Conservation (phyloP, 1,284 basidiomycete species). For the Lentinus polychrous region DNA sequence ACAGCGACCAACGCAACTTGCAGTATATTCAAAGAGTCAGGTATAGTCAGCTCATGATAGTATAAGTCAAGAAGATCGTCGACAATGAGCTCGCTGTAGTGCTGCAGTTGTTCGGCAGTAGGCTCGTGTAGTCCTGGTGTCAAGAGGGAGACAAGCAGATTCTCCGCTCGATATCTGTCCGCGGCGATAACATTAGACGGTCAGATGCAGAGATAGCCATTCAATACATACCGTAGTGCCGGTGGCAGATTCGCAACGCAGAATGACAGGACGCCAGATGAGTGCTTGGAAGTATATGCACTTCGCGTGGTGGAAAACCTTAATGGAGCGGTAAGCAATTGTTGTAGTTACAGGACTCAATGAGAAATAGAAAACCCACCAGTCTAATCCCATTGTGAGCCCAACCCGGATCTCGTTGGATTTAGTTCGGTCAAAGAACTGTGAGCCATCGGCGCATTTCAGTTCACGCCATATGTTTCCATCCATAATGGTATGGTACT, state of each 20-base stretch:
- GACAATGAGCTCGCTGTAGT: slow-evolving; percentile 13
- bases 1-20: slow-evolving; percentile 21
- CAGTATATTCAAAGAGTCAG: slow-evolving; percentile 14
- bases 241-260: slow-evolving; percentile 14
- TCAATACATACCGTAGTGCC: slow-evolving; percentile 11
- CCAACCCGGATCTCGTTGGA: slow-evolving; percentile 11
- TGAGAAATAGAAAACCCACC: slow-evolving; percentile 7
- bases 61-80: slow-evolving; percentile 17
- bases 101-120: slow-evolving; percentile 16
- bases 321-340: neutral
- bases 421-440: slow-evolving; percentile 11
- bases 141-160: slow-evolving; percentile 13
- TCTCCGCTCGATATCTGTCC: slow-evolving; percentile 11
- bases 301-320: slow-evolving; percentile 12
- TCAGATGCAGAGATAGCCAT: neutral
- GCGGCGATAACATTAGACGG: neutral
- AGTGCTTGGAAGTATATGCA: slow-evolving; percentile 8
- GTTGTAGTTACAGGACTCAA: neutral
- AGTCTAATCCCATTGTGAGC: slow-evolving; percentile 12
- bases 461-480: slow-evolving; percentile 8
- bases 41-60: slow-evolving; percentile 15
- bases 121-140: slow-evolving; percentile 17
- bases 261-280: slow-evolving; percentile 12
- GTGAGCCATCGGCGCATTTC: slow-evolving; percentile 5
- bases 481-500: slow-evolving; percentile 6